These are phyloP conservation scores for Eucalyptus viminalis DNA, from an alignment of 345 rosid species.

Conservation along the genomic window DNA sequence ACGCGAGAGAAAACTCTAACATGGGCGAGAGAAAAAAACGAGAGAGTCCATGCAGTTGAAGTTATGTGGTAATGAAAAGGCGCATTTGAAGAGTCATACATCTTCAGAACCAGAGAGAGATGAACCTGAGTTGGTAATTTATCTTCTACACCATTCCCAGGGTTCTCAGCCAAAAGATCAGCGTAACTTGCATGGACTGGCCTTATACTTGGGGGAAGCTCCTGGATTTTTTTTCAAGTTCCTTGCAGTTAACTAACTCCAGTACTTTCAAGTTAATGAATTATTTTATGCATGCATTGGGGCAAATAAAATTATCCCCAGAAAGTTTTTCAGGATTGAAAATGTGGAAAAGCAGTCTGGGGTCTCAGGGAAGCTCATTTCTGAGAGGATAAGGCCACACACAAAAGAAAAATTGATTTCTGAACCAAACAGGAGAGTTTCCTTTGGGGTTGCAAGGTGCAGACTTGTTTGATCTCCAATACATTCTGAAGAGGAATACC, in stretches of 20 bases:
- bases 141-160: not conserved
- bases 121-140: not conserved
- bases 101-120: not conserved
- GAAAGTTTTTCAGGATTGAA: not conserved
- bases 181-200: not conserved
- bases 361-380: not conserved
- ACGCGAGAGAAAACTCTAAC: too few relatives aligned
- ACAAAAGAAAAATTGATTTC: not conserved
- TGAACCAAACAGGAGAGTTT: not conserved
- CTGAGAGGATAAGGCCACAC: not conserved
- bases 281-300: not conserved
- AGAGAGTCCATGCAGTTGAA: not conserved
- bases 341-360: not conserved
- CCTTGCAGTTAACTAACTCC: not conserved
- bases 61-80: not conserved
- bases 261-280: not conserved
- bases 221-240: not conserved
- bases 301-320: not conserved
- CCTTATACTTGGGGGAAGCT: not conserved
- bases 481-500: not conserved
- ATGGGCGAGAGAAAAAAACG: too few relatives aligned
- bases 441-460: not conserved
- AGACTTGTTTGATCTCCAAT: not conserved
- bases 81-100: not conserved
- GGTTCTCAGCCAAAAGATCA: not conserved